Base-by-base conservation (phyloP, 257 asterid species). In the Haberlea rhodopensis region DNA sequence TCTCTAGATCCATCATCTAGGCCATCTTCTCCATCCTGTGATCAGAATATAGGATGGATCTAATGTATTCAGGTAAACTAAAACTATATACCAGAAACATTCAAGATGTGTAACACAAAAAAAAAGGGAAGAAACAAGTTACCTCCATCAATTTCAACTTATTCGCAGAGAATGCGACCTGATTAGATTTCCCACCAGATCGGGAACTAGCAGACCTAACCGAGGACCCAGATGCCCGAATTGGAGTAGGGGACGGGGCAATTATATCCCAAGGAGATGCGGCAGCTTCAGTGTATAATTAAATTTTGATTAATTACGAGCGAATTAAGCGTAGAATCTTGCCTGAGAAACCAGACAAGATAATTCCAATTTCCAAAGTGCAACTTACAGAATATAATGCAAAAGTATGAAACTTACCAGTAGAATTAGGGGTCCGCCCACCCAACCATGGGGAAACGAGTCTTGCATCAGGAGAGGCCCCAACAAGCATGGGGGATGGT, bases 401-500 rank as follows among this genome's bases (percentile, higher is more conserved):
- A 65, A 19, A 21, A 48, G 60, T 51, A 59, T 2, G 60, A 6
- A 45, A 62, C 75, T 26, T 76, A 87, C 96, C 85, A 34, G 76
- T 40, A 70, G 86, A 76, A 62, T 49, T 76, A 65, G 96, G 96
- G 49, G 97, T 85, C 29, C 82, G 88, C 23, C 87, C 96, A 27
- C 95, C 97, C 62, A 84, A 67, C 97, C 99, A 94, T 13, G 97
- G 96, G 48, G 96, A 94, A 72, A 86, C 95, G 72, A 90, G 92
- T 29, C 96, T 84, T 29, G 95, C 95, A 81, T 90, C 99, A 19
- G 99, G 99, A 61, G 97, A 94, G 37, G 95, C 87, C 54, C 96
- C 90, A 28, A 83, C 76, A 66, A 77, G 79, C 92, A 78, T 87
- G 45, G 99, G 97, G 48, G 94, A 91, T 6, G 89, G 96, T 48